Percentiles rank a stretch among this genome's conserved stretches.
These are phyloP conservation scores for Neurospora cerealis DNA, from an alignment of 495 filamentous ascomycete genomes.

Conservation along the genomic window DNA sequence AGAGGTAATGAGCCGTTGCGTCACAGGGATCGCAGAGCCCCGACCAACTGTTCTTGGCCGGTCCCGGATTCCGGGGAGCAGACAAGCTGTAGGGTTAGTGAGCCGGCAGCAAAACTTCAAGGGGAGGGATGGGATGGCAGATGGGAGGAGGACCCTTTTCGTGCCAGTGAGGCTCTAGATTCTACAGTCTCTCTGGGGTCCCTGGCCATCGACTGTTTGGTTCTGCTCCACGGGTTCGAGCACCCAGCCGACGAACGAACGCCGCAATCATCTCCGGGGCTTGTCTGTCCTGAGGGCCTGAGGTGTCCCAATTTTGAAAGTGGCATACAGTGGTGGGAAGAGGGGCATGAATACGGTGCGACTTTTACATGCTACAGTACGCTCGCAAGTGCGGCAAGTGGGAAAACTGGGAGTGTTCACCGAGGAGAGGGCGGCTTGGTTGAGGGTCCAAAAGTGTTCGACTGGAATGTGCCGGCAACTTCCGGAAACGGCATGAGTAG, in stretches of 20 bases:
- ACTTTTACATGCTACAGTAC: background rate
- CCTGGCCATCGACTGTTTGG: background rate
- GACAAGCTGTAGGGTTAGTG: background rate
- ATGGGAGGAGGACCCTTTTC: background rate
- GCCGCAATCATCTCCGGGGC: background rate
- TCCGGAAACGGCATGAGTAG: slow-evolving; percentile 1
- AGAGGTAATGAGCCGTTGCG: background rate
- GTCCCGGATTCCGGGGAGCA: background rate
- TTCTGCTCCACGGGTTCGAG: background rate
- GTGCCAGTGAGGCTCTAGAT: background rate
- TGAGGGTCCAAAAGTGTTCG: background rate
- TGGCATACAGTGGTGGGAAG: background rate
- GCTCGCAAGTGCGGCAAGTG: background rate
- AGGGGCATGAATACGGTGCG: background rate
- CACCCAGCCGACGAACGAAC: background rate
- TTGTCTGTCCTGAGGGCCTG: background rate
- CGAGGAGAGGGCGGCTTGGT: background rate
- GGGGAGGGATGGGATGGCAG: background rate
- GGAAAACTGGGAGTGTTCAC: background rate
- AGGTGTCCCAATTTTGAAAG: background rate
- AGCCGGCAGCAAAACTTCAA: background rate
- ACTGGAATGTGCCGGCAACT: slow-evolving; percentile 3
- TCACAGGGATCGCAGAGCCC: background rate
- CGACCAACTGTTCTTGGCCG: background rate
- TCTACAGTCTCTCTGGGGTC: background rate